A percentile compares a stretch with the other conserved stretches of the same genome.
Conservation (phyloP, 208 protist species). For the Acanthamoeba castellanii region DNA sequence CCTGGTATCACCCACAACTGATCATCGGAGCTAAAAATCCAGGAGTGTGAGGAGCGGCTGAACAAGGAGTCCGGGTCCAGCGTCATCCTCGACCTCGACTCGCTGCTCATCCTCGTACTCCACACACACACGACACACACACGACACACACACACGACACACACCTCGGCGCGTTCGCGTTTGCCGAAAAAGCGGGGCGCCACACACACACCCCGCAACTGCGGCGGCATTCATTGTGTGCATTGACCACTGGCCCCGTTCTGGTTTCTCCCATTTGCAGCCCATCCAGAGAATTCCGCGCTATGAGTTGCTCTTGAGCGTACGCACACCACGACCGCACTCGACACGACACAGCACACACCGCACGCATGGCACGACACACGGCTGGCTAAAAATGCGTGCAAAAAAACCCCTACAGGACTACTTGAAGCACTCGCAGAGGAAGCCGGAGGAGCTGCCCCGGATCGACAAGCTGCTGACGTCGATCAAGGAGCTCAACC, state of each 20-base stretch:
- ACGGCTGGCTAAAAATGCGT: too few relatives aligned
- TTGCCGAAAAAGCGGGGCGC: too few relatives aligned
- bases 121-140: not conserved
- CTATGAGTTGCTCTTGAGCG: conserved; percentile 44
- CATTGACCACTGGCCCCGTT: too few relatives aligned
- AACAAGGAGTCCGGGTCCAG: not conserved
- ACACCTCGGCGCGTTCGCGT: too few relatives aligned
- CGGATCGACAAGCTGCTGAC: conserved; percentile 11
- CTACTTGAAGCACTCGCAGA: conserved; percentile 16
- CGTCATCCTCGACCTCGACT: conserved; percentile 60
- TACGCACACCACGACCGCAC: not conserved
- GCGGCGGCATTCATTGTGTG: too few relatives aligned
- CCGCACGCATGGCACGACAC: not conserved
- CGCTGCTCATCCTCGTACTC: conserved; percentile 27
- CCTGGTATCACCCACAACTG: too few relatives aligned
- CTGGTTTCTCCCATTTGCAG: not conserved
- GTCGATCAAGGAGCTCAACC: conserved; percentile 48
- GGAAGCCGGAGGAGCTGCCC: not conserved
- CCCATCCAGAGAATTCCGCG: conserved; percentile 20
- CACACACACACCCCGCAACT: too few relatives aligned
- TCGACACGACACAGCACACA: not conserved
- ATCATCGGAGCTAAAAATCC: not conserved
- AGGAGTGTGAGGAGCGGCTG: conserved; percentile 46
- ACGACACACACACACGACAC: not conserved
- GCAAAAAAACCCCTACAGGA: too few relatives aligned